Evolutionary conservation across 2,329 filamentous ascomycete species (phyloP).

Genomic region (Scedosporium aurantiacum): DNA sequence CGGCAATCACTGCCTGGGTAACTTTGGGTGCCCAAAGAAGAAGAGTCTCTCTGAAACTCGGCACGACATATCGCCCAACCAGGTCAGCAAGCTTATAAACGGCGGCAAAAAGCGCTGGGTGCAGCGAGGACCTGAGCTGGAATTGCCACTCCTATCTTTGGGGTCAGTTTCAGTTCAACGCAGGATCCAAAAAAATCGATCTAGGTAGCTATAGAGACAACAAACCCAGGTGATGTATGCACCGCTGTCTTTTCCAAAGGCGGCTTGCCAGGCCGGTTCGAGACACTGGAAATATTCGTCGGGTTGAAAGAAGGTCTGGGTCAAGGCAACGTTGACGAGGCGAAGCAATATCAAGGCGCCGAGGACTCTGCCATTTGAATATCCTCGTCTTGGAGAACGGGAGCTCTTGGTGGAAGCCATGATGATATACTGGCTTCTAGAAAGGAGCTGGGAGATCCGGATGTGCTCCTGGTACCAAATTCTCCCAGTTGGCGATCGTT

Average conservation of each 20-base stretch:
- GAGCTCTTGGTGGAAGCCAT: neutral
- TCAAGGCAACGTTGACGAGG: conserved; percentile 64
- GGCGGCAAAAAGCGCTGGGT: conserved; percentile 75
- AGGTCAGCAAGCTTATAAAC: conserved; percentile 55
- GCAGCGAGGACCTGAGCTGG: conserved; percentile 77
- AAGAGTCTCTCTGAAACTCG: conserved; percentile 25
- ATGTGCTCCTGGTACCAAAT: neutral
- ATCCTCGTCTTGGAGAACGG: conserved; percentile 9
- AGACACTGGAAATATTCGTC: conserved; percentile 96
- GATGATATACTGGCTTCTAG: neutral
- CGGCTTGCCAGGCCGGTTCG: conserved; percentile 84
- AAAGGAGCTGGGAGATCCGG: neutral
- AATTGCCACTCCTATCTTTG: conserved; percentile 73
- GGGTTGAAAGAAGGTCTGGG: conserved; percentile 91
- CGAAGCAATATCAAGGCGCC: conserved; percentile 53
- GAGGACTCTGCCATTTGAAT: conserved; percentile 12
- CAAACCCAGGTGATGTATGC: conserved; percentile 95
- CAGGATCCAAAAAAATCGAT: conserved; percentile 6
- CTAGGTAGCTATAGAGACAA: conserved; percentile 11
- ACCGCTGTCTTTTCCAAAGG: conserved; percentile 65
- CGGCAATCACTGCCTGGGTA: conserved; percentile 67
- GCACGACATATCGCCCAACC: conserved; percentile 27
- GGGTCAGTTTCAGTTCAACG: conserved; percentile 6
- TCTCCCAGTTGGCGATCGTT: neutral
- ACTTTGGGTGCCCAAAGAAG: conserved; percentile 63